Evolutionary conservation across 176 grass and related monocot species (phyloP).

Genomic region (Phyllostachys edulis): DNA sequence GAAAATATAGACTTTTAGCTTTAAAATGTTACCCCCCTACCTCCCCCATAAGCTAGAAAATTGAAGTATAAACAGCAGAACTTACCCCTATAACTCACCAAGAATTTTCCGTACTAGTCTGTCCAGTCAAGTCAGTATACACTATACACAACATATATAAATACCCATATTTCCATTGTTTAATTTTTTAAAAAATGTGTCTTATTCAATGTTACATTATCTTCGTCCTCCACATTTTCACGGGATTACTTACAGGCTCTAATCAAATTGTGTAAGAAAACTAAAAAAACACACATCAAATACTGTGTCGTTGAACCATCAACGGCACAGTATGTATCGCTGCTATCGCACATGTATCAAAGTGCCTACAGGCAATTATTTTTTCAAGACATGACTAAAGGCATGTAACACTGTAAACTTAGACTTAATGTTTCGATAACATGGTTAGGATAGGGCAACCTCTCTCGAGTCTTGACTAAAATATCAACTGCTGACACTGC

Average conservation of each 20-base stretch:
- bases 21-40: neutral
- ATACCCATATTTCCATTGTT: neutral
- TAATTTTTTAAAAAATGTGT: neutral
- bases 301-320: neutral
- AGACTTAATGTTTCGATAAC: neutral
- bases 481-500: neutral
- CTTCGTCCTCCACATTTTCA: neutral
- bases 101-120: neutral
- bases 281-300: neutral
- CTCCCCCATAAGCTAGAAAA: neutral
- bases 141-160: neutral
- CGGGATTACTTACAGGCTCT: neutral
- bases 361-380: neutral
- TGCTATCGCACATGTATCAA: neutral
- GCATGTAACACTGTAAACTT: neutral
- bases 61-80: neutral
- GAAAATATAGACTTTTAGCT: neutral
- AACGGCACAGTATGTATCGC: neutral
- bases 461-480: neutral
- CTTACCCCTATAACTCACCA: neutral
- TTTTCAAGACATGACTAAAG: neutral
- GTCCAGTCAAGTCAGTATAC: neutral
- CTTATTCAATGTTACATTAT: neutral
- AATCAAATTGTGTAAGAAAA: neutral
- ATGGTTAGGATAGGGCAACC: neutral